These are phyloP conservation scores for Septoria linicola DNA, from an alignment of 2,329 filamentous ascomycete species.

Conservation along the genomic window DNA sequence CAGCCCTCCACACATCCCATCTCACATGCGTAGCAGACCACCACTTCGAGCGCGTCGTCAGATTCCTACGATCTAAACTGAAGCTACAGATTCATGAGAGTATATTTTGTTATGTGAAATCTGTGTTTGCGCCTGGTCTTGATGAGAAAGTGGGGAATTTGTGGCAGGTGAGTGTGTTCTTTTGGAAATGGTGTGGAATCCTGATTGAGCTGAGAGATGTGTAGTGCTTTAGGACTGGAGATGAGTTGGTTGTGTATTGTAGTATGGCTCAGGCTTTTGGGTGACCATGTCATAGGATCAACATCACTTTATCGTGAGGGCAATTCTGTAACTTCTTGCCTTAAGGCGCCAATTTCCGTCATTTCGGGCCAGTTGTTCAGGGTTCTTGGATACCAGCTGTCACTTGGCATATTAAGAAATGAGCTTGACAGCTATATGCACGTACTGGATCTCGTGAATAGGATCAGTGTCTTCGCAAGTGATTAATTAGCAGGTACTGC, in stretches of 20 bases:
- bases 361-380: constrained; percentile 7
- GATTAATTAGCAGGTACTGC: too few species aligned
- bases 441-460: too few species aligned
- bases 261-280: too few species aligned
- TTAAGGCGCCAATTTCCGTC: constrained; percentile 2
- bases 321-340: background rate
- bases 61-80: constrained; percentile 66
- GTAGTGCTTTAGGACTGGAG: constrained; percentile 87
- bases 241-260: constrained; percentile 86
- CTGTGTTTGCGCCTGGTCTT: constrained; percentile 78
- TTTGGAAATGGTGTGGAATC: too few species aligned
- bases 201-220: background rate
- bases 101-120: constrained; percentile 91
- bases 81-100: constrained; percentile 63
- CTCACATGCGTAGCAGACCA: constrained; percentile 80
- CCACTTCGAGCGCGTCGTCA: constrained; percentile 83
- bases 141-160: constrained; percentile 69
- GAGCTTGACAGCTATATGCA: background rate
- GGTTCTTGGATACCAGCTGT: constrained; percentile 7
- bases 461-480: background rate
- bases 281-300: too few species aligned
- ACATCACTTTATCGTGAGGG: background rate
- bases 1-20: constrained; percentile 68
- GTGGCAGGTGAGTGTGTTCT: constrained; percentile 67
- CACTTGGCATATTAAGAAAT: background rate